Percentiles rank a stretch among this genome's conserved stretches.
These are phyloP conservation scores for Nyctanthes arbortristis DNA, from an alignment of 257 asterid species.

Conservation along the genomic window DNA sequence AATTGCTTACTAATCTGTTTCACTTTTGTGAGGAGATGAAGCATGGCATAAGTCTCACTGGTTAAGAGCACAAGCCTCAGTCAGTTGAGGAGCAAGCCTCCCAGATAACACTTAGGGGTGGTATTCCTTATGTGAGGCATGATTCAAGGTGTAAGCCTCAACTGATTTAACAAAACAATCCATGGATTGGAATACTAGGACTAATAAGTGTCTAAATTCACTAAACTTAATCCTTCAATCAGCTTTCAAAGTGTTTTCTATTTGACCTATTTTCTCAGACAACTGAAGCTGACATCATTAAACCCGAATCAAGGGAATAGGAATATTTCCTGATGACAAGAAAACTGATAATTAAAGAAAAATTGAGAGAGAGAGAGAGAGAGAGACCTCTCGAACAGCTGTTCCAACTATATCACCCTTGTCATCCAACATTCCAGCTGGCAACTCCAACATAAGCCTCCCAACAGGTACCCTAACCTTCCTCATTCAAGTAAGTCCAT, in stretches of 20 bases:
- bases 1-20: no score
- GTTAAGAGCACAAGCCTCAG: no score
- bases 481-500: slow-evolving; percentile 24
- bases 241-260: not conserved
- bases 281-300: not conserved
- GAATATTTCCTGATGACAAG: not conserved
- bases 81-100: no score
- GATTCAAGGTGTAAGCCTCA: no score
- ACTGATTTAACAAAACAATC: no score
- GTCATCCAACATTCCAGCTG: slow-evolving; percentile 96
- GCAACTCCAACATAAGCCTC: slow-evolving; percentile 82
- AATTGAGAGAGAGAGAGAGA: slow-evolving; percentile 19
- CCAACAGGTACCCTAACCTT: slow-evolving; percentile 98
- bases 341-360: not conserved
- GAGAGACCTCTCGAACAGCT: slow-evolving; percentile 85
- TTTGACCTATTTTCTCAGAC: not conserved
- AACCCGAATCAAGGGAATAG: not conserved
- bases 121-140: no score
- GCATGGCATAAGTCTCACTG: no score
- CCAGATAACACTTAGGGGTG: no score
- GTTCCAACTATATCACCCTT: slow-evolving; percentile 86
- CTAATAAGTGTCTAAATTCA: not conserved
- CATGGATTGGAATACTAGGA: not conserved
- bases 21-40: no score
- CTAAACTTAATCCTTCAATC: not conserved